These are phyloP conservation scores for Monilinia aucupariae DNA, from an alignment of 2,329 filamentous ascomycete genomes.

Conservation along the genomic window DNA sequence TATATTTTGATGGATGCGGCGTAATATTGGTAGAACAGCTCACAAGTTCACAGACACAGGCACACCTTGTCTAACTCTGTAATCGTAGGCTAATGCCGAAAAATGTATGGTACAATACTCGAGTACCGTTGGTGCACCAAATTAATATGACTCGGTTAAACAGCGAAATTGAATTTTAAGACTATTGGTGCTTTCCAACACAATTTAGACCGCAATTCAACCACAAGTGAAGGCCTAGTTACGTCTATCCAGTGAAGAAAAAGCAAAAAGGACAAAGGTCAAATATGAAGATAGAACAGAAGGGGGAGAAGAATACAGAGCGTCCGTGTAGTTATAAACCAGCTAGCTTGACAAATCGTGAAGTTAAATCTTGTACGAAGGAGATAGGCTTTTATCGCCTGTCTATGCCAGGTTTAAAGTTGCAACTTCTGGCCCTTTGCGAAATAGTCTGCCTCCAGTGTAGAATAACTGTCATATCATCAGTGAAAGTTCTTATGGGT, in stretches of 20 bases:
- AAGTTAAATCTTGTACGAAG: background rate
- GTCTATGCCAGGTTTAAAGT: background rate
- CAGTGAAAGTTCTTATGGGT: background rate
- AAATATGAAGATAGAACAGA: background rate
- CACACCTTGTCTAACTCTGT: background rate
- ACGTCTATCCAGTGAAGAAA: background rate
- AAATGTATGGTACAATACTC: background rate
- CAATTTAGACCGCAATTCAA: background rate
- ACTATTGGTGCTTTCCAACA: background rate
- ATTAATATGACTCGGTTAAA: background rate
- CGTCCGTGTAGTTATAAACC: background rate
- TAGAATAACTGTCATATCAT: background rate
- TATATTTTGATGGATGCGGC: background rate
- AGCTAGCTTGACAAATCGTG: background rate
- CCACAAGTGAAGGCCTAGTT: background rate
- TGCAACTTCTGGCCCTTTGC: background rate
- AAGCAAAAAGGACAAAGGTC: background rate
- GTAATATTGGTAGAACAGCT: background rate
- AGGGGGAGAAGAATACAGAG: background rate
- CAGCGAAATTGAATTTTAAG: background rate
- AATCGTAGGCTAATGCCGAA: background rate
- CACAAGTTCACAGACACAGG: background rate
- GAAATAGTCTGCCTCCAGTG: constrained; percentile 23
- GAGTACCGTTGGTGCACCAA: background rate
- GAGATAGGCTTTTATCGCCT: background rate